Percentiles rank a stretch among this genome's conserved stretches.
Conservation (phyloP, 306 rosid genomes). For the Macrotyloma uniflorum region DNA sequence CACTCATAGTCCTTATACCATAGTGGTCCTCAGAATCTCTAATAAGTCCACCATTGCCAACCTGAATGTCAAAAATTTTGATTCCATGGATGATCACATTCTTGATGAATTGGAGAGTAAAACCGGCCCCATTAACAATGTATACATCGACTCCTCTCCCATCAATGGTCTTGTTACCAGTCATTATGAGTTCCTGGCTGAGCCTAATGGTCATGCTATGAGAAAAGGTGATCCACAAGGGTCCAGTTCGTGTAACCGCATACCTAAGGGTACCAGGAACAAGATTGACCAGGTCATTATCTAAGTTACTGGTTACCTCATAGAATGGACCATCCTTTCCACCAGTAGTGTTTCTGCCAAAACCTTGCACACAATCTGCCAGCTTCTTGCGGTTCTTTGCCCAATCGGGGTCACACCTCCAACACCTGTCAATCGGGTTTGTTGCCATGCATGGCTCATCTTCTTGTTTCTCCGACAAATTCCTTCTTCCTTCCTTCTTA, state of each 20-base stretch:
- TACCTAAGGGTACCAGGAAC: slow-evolving; percentile 74
- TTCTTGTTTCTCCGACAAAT: slow-evolving; percentile 9
- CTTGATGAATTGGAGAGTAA: slow-evolving; percentile 62
- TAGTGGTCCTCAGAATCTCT: slow-evolving; percentile 57
- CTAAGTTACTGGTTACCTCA: slow-evolving; percentile 59
- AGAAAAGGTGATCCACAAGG: slow-evolving; percentile 77
- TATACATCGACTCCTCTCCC: slow-evolving; percentile 62
- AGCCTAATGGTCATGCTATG: slow-evolving; percentile 68
- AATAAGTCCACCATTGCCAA: slow-evolving; percentile 57
- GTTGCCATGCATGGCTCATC: slow-evolving; percentile 53
- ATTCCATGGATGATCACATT: slow-evolving; percentile 75
- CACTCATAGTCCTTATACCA: slow-evolving; percentile 69
- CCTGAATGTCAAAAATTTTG: slow-evolving; percentile 51
- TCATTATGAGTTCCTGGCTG: slow-evolving; percentile 66
- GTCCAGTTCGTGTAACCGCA: slow-evolving; percentile 63
- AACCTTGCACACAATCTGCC: slow-evolving; percentile 66
- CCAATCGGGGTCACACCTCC: slow-evolving; percentile 88
- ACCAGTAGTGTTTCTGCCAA: slow-evolving; percentile 69
- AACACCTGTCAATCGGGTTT: slow-evolving; percentile 86
- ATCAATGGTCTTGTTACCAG: slow-evolving; percentile 76
- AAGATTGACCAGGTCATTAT: slow-evolving; percentile 57
- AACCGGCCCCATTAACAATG: slow-evolving; percentile 74
- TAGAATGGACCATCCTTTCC: slow-evolving; percentile 68
- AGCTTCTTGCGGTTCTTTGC: slow-evolving; percentile 61
- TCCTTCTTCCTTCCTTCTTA: slow-evolving; percentile 44